Percentiles rank a stretch among this genome's conserved stretches.
These are phyloP conservation scores for Modicella reniformis DNA, from an alignment of 371 early-diverging fungal genomes.

Conservation along the genomic window DNA sequence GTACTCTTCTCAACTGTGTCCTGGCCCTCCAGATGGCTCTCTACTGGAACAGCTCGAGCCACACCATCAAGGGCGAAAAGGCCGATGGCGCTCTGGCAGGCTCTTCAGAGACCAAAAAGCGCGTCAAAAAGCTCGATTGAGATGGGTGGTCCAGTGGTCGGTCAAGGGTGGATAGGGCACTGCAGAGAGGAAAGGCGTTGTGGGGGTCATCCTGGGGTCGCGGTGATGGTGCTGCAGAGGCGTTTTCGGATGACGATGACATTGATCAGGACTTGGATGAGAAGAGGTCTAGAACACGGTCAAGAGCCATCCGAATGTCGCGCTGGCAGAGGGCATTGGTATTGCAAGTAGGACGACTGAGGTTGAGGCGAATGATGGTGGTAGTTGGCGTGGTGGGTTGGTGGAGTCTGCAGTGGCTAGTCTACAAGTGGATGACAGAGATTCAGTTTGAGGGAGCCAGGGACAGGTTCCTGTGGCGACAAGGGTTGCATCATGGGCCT, in stretches of 20 bases:
- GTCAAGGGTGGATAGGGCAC: conserved; percentile 35
- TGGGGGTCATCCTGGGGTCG: conserved; percentile 31
- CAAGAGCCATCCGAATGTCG: conserved; percentile 35
- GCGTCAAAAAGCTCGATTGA: conserved; percentile 54
- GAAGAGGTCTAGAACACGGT: conserved; percentile 38
- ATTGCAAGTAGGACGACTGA: conserved; percentile 30
- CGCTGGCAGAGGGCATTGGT: conserved; percentile 37
- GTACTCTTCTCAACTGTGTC: conserved; percentile 80
- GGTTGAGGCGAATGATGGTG: conserved; percentile 34
- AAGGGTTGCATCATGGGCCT: conserved; percentile 24
- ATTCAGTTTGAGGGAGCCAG: conserved; percentile 40
- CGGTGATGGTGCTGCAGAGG: not conserved
- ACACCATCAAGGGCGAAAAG: conserved; percentile 28
- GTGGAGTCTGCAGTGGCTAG: conserved; percentile 39
- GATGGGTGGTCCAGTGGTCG: conserved; percentile 55
- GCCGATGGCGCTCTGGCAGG: conserved; percentile 9
- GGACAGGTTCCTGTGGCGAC: conserved; percentile 44
- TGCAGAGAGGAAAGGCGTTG: conserved; percentile 30
- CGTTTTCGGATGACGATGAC: conserved; percentile 31
- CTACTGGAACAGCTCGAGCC: conserved; percentile 76
- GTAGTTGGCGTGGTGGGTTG: conserved; percentile 25
- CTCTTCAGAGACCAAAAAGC: conserved; percentile 48
- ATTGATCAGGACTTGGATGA: conserved; percentile 5
- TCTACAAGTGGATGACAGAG: conserved; percentile 50
- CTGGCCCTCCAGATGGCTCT: conserved; percentile 82